Conservation (phyloP, 805 yeast genomes). For the Debaryomyces tyrocola region DNA sequence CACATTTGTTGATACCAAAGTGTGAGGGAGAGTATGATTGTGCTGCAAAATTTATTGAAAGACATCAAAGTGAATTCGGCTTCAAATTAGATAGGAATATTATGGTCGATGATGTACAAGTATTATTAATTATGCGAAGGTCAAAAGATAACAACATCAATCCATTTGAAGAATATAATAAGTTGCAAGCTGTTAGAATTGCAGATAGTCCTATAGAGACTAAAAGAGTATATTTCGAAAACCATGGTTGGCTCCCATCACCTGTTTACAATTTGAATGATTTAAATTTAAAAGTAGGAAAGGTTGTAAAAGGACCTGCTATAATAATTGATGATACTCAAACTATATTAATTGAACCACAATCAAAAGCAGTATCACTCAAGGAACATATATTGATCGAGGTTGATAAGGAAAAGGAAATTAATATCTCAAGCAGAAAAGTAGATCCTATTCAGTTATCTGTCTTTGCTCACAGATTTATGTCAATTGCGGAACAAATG, state of each 20-base stretch:
- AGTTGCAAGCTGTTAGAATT: background rate
- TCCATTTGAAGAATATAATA: conserved; percentile 17
- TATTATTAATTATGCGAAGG: conserved; percentile 54
- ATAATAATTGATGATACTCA: conserved; percentile 79
- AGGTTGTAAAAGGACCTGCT: conserved; percentile 65
- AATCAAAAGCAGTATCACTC: conserved; percentile 53
- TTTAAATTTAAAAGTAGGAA: conserved; percentile 45
- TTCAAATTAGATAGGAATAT: conserved; percentile 9
- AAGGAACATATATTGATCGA: conserved; percentile 62
- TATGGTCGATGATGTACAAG: conserved; percentile 10
- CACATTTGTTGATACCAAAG: conserved; percentile 63
- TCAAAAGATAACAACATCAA: conserved; percentile 19
- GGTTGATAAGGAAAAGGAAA: conserved; percentile 15
- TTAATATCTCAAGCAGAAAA: conserved; percentile 7
- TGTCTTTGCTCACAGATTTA: conserved; percentile 78
- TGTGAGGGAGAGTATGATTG: conserved; percentile 10
- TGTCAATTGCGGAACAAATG: conserved; percentile 93
- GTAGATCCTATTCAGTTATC: conserved; percentile 73
- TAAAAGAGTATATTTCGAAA: conserved; percentile 15
- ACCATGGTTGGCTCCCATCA: conserved; percentile 41
- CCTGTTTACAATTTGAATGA: conserved; percentile 52
- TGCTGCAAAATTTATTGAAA: conserved; percentile 2
- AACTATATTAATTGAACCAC: conserved; percentile 71
- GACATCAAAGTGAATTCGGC: conserved; percentile 11
- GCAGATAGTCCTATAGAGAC: conserved; percentile 55